phyloP scores from a whole-genome alignment of 768 basidiomycete species.

The Mycena sanguinolenta region DNA sequence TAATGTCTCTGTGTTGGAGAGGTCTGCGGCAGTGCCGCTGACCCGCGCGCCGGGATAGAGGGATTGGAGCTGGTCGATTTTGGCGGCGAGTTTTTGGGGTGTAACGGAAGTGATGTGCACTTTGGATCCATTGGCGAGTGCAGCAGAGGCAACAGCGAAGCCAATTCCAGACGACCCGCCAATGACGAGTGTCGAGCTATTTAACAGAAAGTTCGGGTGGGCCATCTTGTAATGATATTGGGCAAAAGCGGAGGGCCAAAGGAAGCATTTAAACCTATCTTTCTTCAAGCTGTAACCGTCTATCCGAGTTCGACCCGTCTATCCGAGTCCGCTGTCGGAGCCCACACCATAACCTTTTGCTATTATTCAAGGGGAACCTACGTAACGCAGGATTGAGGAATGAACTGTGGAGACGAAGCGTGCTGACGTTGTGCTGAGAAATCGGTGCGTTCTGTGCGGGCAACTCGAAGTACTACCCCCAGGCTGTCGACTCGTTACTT shows the following conservation, averaged over 20 bases:
- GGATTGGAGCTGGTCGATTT: slow-evolving; percentile 17
- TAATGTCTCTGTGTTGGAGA: slow-evolving; percentile 16
- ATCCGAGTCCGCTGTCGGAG: neutral
- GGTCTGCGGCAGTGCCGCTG: slow-evolving; percentile 20
- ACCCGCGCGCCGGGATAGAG: slow-evolving; percentile 16
- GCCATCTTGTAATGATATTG: slow-evolving; percentile 12
- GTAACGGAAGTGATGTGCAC: slow-evolving; percentile 21
- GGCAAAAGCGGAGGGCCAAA: no score
- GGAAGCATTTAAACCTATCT: no score
- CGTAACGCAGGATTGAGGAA: no score
- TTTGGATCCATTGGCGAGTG: slow-evolving; percentile 19
- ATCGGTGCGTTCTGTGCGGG: no score
- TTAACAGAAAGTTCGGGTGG: slow-evolving; percentile 15
- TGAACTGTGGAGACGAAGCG: no score
- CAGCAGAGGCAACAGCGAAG: slow-evolving; percentile 15
- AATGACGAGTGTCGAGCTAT: slow-evolving; percentile 4
- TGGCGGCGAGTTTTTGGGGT: neutral
- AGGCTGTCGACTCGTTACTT: no score
- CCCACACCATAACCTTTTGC: neutral
- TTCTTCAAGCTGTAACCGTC: neutral
- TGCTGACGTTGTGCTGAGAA: no score
- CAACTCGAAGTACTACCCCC: no score
- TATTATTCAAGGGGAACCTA: no score
- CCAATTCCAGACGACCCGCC: slow-evolving; percentile 12
- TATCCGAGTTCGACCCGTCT: no score